Conservation (phyloP, 306 rosid genomes). For the Carpinus viminea region DNA sequence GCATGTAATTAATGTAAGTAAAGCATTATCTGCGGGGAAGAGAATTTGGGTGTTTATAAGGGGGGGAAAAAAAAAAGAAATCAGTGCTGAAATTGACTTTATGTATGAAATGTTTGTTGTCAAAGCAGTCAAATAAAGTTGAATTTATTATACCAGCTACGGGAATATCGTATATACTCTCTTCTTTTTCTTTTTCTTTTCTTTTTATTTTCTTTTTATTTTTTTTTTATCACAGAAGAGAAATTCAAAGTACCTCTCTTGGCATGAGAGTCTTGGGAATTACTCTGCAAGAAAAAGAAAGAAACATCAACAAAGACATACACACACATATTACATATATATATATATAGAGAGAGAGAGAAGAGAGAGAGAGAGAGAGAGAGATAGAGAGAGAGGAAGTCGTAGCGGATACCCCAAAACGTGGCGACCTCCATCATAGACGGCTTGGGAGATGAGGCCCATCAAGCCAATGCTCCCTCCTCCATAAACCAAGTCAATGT, state of each 20-base stretch:
- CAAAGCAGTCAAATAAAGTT: neutral
- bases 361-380: neutral
- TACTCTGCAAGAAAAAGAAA: slow-evolving; percentile 49
- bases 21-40: neutral
- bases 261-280: slow-evolving; percentile 88
- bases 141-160: neutral
- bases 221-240: too few species aligned
- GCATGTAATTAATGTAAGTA: neutral
- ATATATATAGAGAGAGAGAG: neutral
- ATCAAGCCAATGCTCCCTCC: slow-evolving; percentile 97
- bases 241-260: slow-evolving; percentile 63
- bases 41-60: neutral
- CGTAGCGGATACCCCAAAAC: slow-evolving; percentile 68
- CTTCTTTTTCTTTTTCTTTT: neutral
- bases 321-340: too few species aligned
- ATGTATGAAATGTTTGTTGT: neutral
- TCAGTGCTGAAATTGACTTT: neutral
- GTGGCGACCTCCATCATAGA: slow-evolving; percentile 93
- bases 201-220: neutral
- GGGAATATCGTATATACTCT: neutral
- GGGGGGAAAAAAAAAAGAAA: too few species aligned
- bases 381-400: neutral
- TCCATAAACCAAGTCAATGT: slow-evolving; percentile 94
- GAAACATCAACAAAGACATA: neutral
- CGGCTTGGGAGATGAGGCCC: slow-evolving; percentile 90